Conservation (phyloP, 2,329 filamentous ascomycete species). For the Phialemonium atrogriseum region DNA sequence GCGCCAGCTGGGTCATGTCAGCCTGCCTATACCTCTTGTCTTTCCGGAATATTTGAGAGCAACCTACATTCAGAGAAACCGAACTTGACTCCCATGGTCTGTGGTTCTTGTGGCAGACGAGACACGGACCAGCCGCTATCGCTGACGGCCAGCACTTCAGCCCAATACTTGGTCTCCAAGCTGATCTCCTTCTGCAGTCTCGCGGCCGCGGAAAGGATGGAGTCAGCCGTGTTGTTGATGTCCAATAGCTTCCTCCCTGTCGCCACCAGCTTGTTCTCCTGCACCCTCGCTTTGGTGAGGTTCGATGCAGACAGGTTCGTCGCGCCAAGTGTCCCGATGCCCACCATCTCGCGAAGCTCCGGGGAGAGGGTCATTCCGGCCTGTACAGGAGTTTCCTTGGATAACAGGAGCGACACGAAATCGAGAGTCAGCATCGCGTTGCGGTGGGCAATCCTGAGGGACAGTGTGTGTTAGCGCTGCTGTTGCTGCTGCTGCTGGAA, state of each 20-base stretch:
- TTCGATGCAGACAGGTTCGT: constrained; percentile 57
- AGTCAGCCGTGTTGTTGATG: constrained; percentile 65
- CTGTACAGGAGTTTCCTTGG: constrained; percentile 68
- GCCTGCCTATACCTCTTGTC: constrained; percentile 5
- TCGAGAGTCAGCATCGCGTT: constrained; percentile 66
- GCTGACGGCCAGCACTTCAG: constrained; percentile 71
- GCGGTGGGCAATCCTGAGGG: constrained; percentile 42
- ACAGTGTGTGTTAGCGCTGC: too few relatives aligned
- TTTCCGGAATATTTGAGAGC: constrained; percentile 4
- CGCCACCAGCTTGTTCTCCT: constrained; percentile 48
- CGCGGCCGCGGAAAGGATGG: constrained; percentile 62
- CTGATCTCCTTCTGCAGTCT: constrained; percentile 70
- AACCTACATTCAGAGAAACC: constrained; percentile 69
- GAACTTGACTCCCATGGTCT: constrained; percentile 77
- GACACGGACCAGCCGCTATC: constrained; percentile 82
- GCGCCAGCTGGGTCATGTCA: constrained; percentile 36
- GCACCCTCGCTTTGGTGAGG: constrained; percentile 42
- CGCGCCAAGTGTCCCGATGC: constrained; percentile 65
- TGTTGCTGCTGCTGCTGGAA: too few relatives aligned
- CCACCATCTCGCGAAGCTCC: constrained; percentile 60
- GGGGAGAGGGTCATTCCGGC: constrained; percentile 64
- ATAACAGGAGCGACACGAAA: constrained; percentile 73
- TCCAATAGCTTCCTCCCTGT: constrained; percentile 72
- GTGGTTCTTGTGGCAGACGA: constrained; percentile 62
- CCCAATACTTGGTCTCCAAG: constrained; percentile 82